phyloP scores from a whole-genome alignment of 306 rosid species.

The Acacia crassicarpa region DNA sequence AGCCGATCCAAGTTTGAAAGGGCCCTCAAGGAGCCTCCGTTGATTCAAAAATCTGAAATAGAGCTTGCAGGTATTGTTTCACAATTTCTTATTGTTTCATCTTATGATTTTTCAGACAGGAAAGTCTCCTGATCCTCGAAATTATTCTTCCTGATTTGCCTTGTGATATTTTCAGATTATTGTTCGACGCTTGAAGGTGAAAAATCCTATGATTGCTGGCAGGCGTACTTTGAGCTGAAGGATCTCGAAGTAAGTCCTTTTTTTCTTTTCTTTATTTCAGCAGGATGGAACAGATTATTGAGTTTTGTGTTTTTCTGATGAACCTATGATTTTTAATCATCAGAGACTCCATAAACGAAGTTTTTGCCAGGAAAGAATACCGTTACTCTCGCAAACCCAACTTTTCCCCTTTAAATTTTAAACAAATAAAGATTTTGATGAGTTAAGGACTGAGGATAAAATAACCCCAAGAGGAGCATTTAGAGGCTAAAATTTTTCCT shows the following conservation, averaged over 20 bases:
- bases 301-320: neutral
- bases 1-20: conserved; percentile 72
- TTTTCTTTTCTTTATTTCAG: neutral
- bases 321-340: neutral
- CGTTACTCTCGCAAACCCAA: neutral
- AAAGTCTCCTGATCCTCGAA: neutral
- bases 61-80: conserved; percentile 58
- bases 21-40: conserved; percentile 62
- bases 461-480: conserved; percentile 32
- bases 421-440: neutral
- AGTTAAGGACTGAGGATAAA: neutral
- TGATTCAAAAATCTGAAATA: conserved; percentile 71
- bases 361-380: neutral
- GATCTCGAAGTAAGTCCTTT: conserved; percentile 66
- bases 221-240: conserved; percentile 84
- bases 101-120: neutral
- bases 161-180: conserved; percentile 47
- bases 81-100: neutral
- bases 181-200: conserved; percentile 91
- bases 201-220: conserved; percentile 85
- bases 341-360: neutral
- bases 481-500: neutral
- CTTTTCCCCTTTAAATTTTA: neutral
- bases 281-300: neutral
- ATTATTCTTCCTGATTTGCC: neutral